phyloP scores from a whole-genome alignment of 345 rosid species.

The Acer yangbiense region DNA sequence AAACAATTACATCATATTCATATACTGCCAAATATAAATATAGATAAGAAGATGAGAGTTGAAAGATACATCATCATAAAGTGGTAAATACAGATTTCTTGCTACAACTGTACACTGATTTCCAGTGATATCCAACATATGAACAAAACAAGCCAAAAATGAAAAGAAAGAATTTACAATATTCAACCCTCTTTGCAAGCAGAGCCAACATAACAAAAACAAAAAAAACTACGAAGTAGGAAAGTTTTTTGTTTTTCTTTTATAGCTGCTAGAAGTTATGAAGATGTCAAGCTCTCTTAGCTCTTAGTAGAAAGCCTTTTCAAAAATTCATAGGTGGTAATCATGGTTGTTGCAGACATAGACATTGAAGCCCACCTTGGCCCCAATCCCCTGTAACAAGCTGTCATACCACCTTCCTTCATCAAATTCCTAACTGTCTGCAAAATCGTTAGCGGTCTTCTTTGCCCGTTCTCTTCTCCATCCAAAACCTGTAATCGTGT shows the following conservation, averaged over 20 bases:
- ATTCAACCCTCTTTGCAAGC: constrained; percentile 7
- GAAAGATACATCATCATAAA: background rate
- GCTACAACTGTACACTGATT: constrained; percentile 27
- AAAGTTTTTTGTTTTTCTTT: background rate
- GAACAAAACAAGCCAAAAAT: background rate
- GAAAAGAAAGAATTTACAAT: constrained; percentile 25
- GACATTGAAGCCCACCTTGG: constrained; percentile 98
- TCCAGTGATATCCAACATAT: constrained; percentile 18
- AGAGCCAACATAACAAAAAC: constrained; percentile 9
- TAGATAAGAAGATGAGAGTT: constrained; percentile 4
- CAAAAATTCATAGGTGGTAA: constrained; percentile 85
- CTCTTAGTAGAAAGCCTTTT: constrained; percentile 76
- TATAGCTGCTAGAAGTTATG: constrained; percentile 12
- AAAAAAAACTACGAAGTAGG: constrained; percentile 9
- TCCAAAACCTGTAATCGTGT: constrained; percentile 86
- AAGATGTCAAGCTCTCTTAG: constrained; percentile 23
- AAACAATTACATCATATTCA: background rate
- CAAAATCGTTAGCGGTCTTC: constrained; percentile 59
- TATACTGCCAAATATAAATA: background rate
- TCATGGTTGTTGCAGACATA: constrained; percentile 84
- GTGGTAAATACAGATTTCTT: background rate
- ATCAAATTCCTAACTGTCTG: constrained; percentile 59
- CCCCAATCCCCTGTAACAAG: constrained; percentile 88
- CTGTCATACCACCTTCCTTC: constrained; percentile 74
- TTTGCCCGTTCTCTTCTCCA: constrained; percentile 60